These are phyloP conservation scores for Mucor plumbeus DNA, from an alignment of 371 early-diverging fungal genomes.

Conservation along the genomic window DNA sequence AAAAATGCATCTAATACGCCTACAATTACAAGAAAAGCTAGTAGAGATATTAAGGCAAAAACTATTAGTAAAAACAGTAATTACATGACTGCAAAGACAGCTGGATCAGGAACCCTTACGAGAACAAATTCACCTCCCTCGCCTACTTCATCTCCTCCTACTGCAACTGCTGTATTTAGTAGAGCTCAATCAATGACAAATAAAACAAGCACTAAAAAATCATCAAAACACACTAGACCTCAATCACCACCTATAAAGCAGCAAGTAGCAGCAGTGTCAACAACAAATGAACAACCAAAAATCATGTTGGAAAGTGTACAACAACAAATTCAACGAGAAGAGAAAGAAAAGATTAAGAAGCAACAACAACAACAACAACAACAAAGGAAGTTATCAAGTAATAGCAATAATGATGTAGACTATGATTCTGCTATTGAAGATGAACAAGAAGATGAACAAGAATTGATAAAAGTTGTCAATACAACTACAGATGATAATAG, in stretches of 20 bases:
- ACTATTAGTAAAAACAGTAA: not conserved
- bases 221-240: conserved; percentile 17
- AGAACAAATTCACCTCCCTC: conserved; percentile 4
- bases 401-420: not conserved
- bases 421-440: conserved; percentile 11
- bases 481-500: conserved; percentile 5
- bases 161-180: not conserved
- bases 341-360: not conserved
- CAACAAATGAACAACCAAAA: not conserved
- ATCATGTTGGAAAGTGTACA: conserved; percentile 22
- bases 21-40: conserved; percentile 18
- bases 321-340: conserved; percentile 11
- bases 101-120: conserved; percentile 20
- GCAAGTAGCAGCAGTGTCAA: conserved; percentile 12
- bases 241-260: conserved; percentile 23
- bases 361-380: not conserved
- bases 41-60: conserved; percentile 15
- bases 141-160: not conserved
- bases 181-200: not conserved
- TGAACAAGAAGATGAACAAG: conserved; percentile 1
- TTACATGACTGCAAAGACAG: conserved; percentile 26
- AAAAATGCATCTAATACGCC: conserved; percentile 17
- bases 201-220: conserved; percentile 4
- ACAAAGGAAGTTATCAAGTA: not conserved
- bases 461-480: not conserved